Evolutionary conservation across 106 monocot species (phyloP), one percentile per base, ranked within the genome.

Genomic region (Acorus gramineus): DNA sequence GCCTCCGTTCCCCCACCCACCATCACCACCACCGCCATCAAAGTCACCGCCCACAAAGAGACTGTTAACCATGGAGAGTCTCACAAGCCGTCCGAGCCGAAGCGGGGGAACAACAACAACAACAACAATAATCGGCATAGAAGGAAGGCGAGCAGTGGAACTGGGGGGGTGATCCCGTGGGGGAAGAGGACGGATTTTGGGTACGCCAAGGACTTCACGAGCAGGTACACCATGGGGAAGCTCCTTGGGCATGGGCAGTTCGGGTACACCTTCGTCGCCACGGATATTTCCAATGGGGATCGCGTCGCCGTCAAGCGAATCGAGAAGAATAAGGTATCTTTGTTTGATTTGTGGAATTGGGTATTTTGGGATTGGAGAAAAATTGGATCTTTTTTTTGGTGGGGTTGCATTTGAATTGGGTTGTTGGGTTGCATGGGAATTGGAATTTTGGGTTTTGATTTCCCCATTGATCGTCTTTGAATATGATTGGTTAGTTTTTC

Each of bases 171-270:
- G 52, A 59, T 76, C 44, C 63, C 84, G 5, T 81, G 69, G 54
- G 89, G 84, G 57, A 84, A 81, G 63, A 76, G 70, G 71, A 89
- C 79, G 46, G 79, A 89, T 46, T 89, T 89, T 8, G 89, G 89
- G 12, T 89, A 85, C 50, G 71, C 67, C n/a, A 70, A 66, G 68
- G 74, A 85, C 53, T 89, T 85, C 60, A 79, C 59, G 8, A 64
- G 59, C 55, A 53, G 69, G 60, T 89, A 79, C 44, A 4, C 66
- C 12, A 72, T 82, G 14, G 89, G 89, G 55, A 89, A 82, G 77
- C 74, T 89, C 8, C 79, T 89, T 5, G 89, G 89, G 4, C 89
- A 82, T 50, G 89, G 89, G 7, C 84, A 82, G 71, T 89, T 89
- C 49, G 89, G 89, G 1, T 84, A 84, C 67, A 89, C 89, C 46